Evolutionary conservation across 108 stramenopile species (phyloP).

Genomic region (Parmales sp.): DNA sequence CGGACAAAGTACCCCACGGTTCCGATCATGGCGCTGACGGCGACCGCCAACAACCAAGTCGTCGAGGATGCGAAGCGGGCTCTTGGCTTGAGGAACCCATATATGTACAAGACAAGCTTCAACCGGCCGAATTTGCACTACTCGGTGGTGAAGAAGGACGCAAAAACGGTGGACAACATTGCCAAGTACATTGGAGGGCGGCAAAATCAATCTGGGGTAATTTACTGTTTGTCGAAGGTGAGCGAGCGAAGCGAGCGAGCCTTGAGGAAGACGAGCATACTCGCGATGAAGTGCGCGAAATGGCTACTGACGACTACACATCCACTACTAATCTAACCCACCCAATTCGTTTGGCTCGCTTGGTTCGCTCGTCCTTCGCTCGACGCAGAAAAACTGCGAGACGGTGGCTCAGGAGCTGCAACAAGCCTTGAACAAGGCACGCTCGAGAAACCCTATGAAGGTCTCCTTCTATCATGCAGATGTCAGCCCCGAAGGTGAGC

Average conservation of each 20-base stretch:
- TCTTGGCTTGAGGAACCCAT: constrained; percentile 64
- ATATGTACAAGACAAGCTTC: constrained; percentile 66
- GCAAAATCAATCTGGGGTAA: constrained; percentile 77
- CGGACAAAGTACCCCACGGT: constrained; percentile 82
- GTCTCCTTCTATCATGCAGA: constrained; percentile 95
- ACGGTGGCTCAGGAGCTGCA: constrained; percentile 57
- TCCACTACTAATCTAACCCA: no score
- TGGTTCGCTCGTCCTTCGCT: no score
- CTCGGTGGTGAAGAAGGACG: constrained; percentile 76
- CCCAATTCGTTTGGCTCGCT: no score
- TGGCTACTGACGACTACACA: no score
- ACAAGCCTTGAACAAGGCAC: constrained; percentile 43
- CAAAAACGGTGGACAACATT: constrained; percentile 60
- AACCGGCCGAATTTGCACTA: constrained; percentile 93
- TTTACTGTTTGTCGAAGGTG: constrained; percentile 92
- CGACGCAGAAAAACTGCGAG: constrained; percentile 92
- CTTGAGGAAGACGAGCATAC: no score
- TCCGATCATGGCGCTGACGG: constrained; percentile 93
- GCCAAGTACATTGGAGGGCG: constrained; percentile 56
- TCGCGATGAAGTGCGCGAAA: no score
- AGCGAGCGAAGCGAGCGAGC: no score
- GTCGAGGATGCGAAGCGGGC: constrained; percentile 74
- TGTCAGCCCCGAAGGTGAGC: constrained; percentile 44
- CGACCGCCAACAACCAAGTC: constrained; percentile 93
- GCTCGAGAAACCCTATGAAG: constrained; percentile 35